Evolutionary conservation across 139 green algal genomes (phyloP), one percentile per base, ranked within the genome.

Genomic region (Asterochloris sp.): DNA sequence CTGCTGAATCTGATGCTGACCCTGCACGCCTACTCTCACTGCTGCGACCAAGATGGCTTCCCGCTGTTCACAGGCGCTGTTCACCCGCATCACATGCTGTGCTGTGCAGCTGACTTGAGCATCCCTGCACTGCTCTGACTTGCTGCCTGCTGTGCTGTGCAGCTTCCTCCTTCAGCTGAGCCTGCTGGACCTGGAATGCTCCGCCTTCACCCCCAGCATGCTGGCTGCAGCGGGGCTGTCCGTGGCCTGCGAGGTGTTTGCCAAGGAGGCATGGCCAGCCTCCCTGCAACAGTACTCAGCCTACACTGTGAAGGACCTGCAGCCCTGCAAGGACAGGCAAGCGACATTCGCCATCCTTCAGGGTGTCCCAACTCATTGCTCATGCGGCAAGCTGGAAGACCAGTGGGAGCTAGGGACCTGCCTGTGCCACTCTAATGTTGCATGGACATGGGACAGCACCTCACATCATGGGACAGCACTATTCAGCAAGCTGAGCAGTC

Each of bases 111-210:
- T 54, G 38, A 54, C 38, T 54, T 2, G 4, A 54, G 38, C 38
- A 54, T 54, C 4, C 38, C 2, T 2, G 38, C 38, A 6, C 38
- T 54, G 38, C 17, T 24, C 74, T 78, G 10, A 82, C 63, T 29
- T 19, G 12, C 10, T 64, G 78, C 26, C 27, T 74, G 13, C 63
- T 26, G 23, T 24, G 38, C 38, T 27, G 23, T 80, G 84, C 87
- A 87, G 87, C 74, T 94, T 94, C 83, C 76, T 94, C 47, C 74
- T 94, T 60, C 86, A 93, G 66, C 84, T 94, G 24, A 83, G 69
- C 12, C 81, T 93, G 63, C 82, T 94, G 62, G 89, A 93, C 73
- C 74, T 89, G 29, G 47, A 68, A 14, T 87, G 85, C 73, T 82
- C 79, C 6, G 83, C 26, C 10, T 73, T 77, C 28, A 63, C 85